phyloP scores from a whole-genome alignment of 176 grass and related monocot genomes.

The Puccinellia tenuiflora region DNA sequence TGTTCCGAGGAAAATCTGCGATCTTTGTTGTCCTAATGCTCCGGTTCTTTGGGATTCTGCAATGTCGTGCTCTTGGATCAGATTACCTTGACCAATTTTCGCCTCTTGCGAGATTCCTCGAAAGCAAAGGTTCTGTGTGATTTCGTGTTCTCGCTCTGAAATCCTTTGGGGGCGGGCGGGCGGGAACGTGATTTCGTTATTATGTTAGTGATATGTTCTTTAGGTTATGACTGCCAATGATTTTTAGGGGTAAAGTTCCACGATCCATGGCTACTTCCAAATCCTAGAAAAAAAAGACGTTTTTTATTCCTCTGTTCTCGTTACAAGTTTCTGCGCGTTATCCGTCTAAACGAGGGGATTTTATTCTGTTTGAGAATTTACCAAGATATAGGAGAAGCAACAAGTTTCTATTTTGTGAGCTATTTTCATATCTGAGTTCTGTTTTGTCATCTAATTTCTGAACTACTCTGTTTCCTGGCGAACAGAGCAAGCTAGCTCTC shows the following conservation, averaged over 20 bases:
- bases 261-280: not conserved
- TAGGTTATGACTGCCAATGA: not conserved
- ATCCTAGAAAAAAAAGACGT: not conserved
- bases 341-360: not conserved
- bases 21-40: not conserved
- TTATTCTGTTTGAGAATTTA: not conserved
- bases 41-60: not conserved
- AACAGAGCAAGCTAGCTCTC: conserved; percentile 63
- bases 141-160: not conserved
- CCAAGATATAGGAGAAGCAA: not conserved
- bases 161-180: not conserved
- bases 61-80: not conserved
- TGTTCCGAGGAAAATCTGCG: not conserved
- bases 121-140: not conserved
- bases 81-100: not conserved
- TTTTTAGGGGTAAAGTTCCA: not conserved
- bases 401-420: not conserved
- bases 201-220: not conserved
- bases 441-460: not conserved
- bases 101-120: not conserved
- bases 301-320: not conserved
- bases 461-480: conserved; percentile 20
- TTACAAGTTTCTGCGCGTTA: not conserved
- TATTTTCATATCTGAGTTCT: not conserved
- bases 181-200: not conserved